phyloP scores from a whole-genome alignment of 805 yeast species.

The baker's yeast (Saccharomyces cerevisiae) region DNA sequence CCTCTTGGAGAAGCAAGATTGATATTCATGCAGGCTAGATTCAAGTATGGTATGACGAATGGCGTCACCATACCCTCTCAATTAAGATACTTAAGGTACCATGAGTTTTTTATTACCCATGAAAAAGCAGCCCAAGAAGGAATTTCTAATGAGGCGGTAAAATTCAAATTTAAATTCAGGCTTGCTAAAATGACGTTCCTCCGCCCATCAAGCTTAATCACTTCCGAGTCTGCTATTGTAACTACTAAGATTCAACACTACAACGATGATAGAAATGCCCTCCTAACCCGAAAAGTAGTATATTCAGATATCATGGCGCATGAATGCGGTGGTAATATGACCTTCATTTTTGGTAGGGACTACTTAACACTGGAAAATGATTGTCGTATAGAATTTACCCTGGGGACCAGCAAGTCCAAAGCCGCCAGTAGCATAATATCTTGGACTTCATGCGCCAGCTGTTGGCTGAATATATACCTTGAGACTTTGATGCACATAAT shows the following conservation, averaged over 20 bases:
- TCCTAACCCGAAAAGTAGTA: conserved; percentile 7
- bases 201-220: conserved; percentile 4
- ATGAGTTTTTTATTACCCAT: conserved; percentile 26
- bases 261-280: conserved; percentile 10
- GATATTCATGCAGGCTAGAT: conserved; percentile 48
- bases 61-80: conserved; percentile 75
- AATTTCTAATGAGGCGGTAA: conserved; percentile 11
- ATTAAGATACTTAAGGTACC: conserved; percentile 55
- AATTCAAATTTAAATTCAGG: conserved; percentile 6
- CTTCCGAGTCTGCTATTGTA: background rate
- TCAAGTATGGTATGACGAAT: conserved; percentile 44
- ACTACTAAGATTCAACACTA: conserved; percentile 14
- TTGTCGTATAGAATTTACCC: background rate
- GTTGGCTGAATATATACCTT: conserved; percentile 40
- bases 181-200: conserved; percentile 17
- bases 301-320: background rate
- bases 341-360: conserved; percentile 10
- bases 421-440: conserved; percentile 13
- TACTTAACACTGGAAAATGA: background rate
- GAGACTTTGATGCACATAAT: conserved; percentile 29
- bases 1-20: conserved; percentile 41
- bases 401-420: conserved; percentile 3
- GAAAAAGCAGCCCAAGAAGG: conserved; percentile 6
- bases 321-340: background rate
- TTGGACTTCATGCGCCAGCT: conserved; percentile 22